Percentiles rank a stretch among this genome's conserved stretches.
Evolutionary conservation across 2,329 filamentous ascomycete species (phyloP).

Genomic region (Hypoxylon sp.): DNA sequence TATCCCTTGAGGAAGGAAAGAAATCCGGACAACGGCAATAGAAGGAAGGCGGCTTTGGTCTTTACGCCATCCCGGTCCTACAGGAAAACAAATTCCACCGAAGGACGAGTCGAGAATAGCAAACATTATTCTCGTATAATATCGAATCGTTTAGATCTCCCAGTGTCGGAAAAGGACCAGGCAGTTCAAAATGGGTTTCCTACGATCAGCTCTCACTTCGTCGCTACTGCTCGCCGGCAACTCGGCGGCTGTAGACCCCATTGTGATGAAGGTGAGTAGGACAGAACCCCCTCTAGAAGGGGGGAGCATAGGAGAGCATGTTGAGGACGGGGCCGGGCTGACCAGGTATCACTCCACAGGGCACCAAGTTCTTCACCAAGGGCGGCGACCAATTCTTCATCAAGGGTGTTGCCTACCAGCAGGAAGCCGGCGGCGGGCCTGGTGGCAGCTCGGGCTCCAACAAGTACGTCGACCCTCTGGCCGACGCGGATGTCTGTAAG

Average conservation of each 20-base stretch:
- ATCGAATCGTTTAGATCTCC: slow-evolving; percentile 2
- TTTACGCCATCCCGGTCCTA: slow-evolving; percentile 14
- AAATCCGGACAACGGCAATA: neutral
- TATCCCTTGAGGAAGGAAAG: slow-evolving; percentile 4
- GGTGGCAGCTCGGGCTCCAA: slow-evolving; percentile 45
- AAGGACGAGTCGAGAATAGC: neutral
- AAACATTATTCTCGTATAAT: neutral
- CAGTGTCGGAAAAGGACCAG: slow-evolving; percentile 10
- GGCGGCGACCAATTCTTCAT: slow-evolving; percentile 65
- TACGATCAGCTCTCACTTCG: slow-evolving; percentile 42
- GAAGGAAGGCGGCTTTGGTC: neutral
- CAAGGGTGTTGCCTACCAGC: slow-evolving; percentile 79
- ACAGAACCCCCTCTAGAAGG: neutral
- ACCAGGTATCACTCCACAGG: slow-evolving; percentile 28
- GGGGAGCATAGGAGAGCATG: neutral
- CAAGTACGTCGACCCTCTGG: slow-evolving; percentile 74
- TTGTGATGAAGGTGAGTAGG: slow-evolving; percentile 44
- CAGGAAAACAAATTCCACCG: slow-evolving; percentile 1
- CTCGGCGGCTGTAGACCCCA: slow-evolving; percentile 43
- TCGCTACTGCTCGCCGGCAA: slow-evolving; percentile 41
- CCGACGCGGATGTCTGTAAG: slow-evolving; percentile 67
- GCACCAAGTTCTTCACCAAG: slow-evolving; percentile 72
- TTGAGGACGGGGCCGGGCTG: neutral
- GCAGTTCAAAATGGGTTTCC: slow-evolving; percentile 42
- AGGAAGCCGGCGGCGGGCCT: slow-evolving; percentile 60